Evolutionary conservation across 1,284 basidiomycete genomes (phyloP).

Genomic region (Cronartium quercuum): DNA sequence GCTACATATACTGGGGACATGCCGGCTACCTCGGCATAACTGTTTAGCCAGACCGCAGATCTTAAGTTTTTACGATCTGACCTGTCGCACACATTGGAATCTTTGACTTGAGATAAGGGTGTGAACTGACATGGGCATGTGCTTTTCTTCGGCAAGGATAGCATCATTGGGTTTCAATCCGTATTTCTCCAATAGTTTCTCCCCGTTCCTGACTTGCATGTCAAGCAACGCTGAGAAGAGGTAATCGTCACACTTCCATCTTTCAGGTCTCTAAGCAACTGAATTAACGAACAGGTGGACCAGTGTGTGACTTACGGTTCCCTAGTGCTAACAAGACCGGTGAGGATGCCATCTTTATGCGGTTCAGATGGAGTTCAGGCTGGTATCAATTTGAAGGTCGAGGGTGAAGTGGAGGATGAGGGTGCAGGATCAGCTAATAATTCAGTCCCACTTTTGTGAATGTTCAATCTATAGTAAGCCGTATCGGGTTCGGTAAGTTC

Average conservation of each 20-base stretch:
- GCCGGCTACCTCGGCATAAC: slow-evolving; percentile 29
- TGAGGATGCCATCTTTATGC: slow-evolving; percentile 17
- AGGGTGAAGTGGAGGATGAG: too few relatives aligned
- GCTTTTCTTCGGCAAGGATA: slow-evolving; percentile 86
- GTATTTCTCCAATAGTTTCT: slow-evolving; percentile 82
- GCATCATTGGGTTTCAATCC: slow-evolving; percentile 90
- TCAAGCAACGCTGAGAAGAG: slow-evolving; percentile 49
- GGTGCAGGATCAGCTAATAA: too few relatives aligned
- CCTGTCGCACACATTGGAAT: slow-evolving; percentile 20
- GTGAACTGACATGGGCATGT: slow-evolving; percentile 65
- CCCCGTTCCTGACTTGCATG: slow-evolving; percentile 59
- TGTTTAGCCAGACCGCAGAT: background rate
- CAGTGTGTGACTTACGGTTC: slow-evolving; percentile 44
- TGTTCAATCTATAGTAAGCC: too few relatives aligned
- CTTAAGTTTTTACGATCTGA: background rate
- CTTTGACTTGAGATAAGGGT: background rate
- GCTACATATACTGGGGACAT: slow-evolving; percentile 68
- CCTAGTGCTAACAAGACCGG: slow-evolving; percentile 46
- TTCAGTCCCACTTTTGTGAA: too few relatives aligned
- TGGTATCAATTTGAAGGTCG: too few relatives aligned
- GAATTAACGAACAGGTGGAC: background rate
- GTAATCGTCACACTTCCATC: background rate
- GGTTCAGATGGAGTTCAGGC: too few relatives aligned
- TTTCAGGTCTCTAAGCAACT: background rate
- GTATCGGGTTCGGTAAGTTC: too few relatives aligned